Percentiles rank a stretch among this genome's conserved stretches.
Evolutionary conservation across 441 rosid species (phyloP).

Genomic region (Adansonia gregorii): DNA sequence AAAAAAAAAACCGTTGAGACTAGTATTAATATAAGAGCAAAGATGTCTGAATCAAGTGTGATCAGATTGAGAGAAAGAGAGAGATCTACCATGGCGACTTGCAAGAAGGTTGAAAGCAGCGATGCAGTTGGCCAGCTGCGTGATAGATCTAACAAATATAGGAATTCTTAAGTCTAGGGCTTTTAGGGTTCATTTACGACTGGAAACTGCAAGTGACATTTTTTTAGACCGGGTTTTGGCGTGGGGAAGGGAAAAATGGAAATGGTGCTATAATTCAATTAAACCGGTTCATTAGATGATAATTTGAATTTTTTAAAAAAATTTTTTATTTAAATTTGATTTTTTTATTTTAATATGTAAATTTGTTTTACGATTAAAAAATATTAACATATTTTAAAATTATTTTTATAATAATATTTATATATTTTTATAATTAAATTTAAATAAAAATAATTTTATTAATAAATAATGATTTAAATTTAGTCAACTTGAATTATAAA

Average conservation of each 20-base stretch:
- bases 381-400: too few relatives aligned
- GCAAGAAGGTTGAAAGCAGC: slow-evolving; percentile 2
- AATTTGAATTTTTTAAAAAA: too few relatives aligned
- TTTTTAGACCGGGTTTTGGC: background rate
- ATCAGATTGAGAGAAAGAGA: background rate
- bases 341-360: too few relatives aligned
- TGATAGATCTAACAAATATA: background rate
- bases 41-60: background rate
- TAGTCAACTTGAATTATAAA: too few relatives aligned
- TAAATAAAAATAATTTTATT: too few relatives aligned
- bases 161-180: background rate
- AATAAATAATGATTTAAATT: too few relatives aligned
- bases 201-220: background rate
- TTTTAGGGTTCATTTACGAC: background rate
- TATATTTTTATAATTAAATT: too few relatives aligned
- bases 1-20: background rate
- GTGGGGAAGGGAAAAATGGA: background rate
- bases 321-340: too few relatives aligned
- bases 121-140: background rate
- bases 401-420: too few relatives aligned
- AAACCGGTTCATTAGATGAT: too few relatives aligned
- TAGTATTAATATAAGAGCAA: background rate
- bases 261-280: too few relatives aligned
- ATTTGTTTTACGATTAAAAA: too few relatives aligned
- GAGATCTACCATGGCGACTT: slow-evolving; percentile 1